Percentiles rank a stretch among this genome's conserved stretches.
Evolutionary conservation across 306 rosid genomes (phyloP).

Genomic region (Quercus mongolica): DNA sequence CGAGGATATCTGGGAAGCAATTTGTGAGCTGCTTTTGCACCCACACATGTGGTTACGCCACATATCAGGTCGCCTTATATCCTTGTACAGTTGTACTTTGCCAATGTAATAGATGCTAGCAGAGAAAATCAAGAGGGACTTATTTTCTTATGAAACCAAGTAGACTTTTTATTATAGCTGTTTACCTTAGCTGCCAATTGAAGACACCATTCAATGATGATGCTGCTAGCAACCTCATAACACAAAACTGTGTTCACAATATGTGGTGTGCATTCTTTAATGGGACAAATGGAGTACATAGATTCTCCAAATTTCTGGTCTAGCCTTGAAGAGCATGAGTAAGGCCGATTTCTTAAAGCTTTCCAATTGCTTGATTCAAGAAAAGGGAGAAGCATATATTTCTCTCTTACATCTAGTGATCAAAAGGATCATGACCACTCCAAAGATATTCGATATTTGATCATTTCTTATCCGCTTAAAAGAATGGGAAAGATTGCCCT

Average conservation of each 20-base stretch:
- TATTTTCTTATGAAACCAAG: constrained; percentile 61
- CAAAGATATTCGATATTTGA: constrained; percentile 30
- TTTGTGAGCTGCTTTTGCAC: constrained; percentile 72
- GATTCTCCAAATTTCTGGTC: constrained; percentile 61
- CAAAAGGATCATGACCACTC: constrained; percentile 29
- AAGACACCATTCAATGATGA: constrained; percentile 55
- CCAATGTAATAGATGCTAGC: constrained; percentile 33
- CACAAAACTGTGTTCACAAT: constrained; percentile 52
- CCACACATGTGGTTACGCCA: constrained; percentile 75
- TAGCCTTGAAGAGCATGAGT: constrained; percentile 65
- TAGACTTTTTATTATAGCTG: constrained; percentile 66
- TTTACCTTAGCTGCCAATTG: constrained; percentile 78
- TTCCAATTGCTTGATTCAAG: constrained; percentile 67
- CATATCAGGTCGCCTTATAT: constrained; percentile 63
- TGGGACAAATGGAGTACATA: constrained; percentile 34
- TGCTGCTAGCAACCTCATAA: constrained; percentile 51
- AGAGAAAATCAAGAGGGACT: constrained; percentile 35
- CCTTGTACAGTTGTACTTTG: constrained; percentile 36
- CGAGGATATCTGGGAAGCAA: constrained; percentile 74
- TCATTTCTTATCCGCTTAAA: constrained; percentile 63
- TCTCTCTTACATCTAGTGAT: constrained; percentile 43
- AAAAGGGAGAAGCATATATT: constrained; percentile 56
- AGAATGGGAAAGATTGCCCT: constrained; percentile 78
- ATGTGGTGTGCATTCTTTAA: constrained; percentile 57
- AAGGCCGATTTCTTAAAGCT: constrained; percentile 59